Evolutionary conservation across 495 filamentous ascomycete species (phyloP).

Genomic region (Xylaria nigripes): DNA sequence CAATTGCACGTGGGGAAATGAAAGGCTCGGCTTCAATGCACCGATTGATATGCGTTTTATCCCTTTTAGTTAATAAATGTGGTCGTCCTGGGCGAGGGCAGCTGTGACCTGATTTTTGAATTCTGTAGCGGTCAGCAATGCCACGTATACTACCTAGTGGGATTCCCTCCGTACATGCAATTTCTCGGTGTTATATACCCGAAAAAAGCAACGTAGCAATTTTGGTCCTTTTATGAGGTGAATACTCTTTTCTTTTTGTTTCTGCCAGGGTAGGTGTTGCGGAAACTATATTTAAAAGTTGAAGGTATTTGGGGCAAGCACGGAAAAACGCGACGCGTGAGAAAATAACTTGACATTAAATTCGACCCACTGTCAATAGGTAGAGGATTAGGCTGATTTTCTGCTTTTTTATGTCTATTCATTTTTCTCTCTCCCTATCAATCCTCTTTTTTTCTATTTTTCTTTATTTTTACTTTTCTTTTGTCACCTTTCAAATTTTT

Average conservation of each 20-base stretch:
- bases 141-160: not conserved
- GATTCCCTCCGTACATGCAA: not conserved
- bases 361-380: too few species aligned
- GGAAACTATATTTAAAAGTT: too few species aligned
- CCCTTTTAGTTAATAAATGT: not conserved
- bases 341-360: too few species aligned
- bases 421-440: too few species aligned
- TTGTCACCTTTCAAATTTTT: too few species aligned
- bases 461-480: too few species aligned
- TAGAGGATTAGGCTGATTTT: too few species aligned
- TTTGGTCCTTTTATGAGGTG: not conserved
- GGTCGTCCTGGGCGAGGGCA: not conserved
- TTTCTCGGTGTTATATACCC: not conserved
- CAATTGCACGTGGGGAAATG: slow-evolving; percentile 1
- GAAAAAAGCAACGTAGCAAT: not conserved
- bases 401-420: too few species aligned
- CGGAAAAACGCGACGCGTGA: too few species aligned
- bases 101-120: not conserved
- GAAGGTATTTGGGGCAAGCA: too few species aligned
- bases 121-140: not conserved
- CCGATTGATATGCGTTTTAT: slow-evolving; percentile 8
- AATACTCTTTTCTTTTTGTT: not conserved
- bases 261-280: too few species aligned
- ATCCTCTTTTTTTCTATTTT: too few species aligned
- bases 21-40: slow-evolving; percentile 8